Evolutionary conservation across 768 basidiomycete genomes (phyloP).

Genomic region (Grammothele lineata): DNA sequence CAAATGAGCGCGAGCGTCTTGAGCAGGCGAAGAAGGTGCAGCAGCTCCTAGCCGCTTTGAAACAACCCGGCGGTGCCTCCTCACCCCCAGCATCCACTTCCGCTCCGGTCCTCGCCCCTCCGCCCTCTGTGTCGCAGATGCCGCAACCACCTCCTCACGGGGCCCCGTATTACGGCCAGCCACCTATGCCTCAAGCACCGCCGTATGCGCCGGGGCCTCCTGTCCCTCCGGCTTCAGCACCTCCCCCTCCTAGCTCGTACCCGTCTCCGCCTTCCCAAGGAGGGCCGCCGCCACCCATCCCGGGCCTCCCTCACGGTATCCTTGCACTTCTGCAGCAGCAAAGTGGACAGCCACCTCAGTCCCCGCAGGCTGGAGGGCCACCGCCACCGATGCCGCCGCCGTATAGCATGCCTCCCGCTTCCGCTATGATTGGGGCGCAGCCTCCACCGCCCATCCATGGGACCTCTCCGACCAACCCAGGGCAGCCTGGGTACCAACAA

Average conservation of each 20-base stretch:
- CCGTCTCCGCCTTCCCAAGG: constrained; percentile 29
- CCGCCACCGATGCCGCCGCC: constrained; percentile 22
- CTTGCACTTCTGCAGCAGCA: constrained; percentile 66
- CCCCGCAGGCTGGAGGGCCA: constrained; percentile 27
- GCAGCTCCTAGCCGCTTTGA: constrained; percentile 77
- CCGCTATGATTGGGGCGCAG: constrained; percentile 11
- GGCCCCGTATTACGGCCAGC: neutral
- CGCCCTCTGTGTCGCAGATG: constrained; percentile 22
- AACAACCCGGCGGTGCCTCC: constrained; percentile 52
- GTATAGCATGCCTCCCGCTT: constrained; percentile 37
- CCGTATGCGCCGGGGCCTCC: neutral
- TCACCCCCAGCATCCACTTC: constrained; percentile 30
- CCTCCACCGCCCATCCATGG: constrained; percentile 40
- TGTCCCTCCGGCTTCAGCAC: constrained; percentile 13
- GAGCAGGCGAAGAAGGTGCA: constrained; percentile 88
- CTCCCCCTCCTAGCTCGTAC: constrained; percentile 24
- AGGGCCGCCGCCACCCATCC: constrained; percentile 29
- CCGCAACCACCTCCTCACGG: neutral
- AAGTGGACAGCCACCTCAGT: constrained; percentile 29
- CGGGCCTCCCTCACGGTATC: constrained; percentile 60
- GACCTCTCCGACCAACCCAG: constrained; percentile 29
- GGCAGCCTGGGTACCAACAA: constrained; percentile 50
- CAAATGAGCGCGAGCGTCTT: constrained; percentile 62
- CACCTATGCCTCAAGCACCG: neutral
- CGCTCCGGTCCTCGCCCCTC: constrained; percentile 29